phyloP scores from a whole-genome alignment of 192 early-diverging fungal genomes.

The Backusella mclennaniae region DNA sequence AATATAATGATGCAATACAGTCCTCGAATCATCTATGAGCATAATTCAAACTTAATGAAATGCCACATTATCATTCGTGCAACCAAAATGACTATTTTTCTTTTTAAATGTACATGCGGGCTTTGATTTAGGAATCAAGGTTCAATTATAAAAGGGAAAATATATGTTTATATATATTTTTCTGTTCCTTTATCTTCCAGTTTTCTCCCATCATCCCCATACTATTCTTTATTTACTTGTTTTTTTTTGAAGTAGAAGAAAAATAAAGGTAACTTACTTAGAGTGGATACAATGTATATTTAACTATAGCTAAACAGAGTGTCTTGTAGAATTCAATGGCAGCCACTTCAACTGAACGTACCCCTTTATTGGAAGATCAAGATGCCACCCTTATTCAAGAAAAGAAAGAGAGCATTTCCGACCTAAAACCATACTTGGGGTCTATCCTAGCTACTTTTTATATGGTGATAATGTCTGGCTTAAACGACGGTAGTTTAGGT shows the following conservation, averaged over 20 bases:
- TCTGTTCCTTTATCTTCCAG: not conserved
- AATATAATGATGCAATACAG: not conserved
- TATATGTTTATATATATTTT: not conserved
- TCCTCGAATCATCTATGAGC: not conserved
- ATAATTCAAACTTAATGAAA: not conserved
- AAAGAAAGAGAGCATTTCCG: not conserved
- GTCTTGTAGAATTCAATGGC: not conserved
- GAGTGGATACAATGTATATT: not conserved
- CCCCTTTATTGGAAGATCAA: not conserved
- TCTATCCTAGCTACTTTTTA: not conserved
- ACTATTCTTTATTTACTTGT: not conserved
- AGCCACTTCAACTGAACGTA: not conserved
- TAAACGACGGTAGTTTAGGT: conserved; percentile 34
- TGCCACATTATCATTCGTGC: conserved; percentile 1
- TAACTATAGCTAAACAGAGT: not conserved
- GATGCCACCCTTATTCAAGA: not conserved
- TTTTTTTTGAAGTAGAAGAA: not conserved
- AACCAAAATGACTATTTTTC: not conserved
- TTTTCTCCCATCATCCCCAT: not conserved
- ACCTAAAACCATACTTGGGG: not conserved
- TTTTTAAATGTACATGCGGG: not conserved
- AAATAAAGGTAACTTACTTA: not conserved
- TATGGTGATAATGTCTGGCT: conserved; percentile 16
- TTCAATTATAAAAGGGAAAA: not conserved
- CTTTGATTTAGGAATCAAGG: not conserved